phyloP scores from a whole-genome alignment of 345 rosid genomes.

The Ceriops zippeliana region DNA sequence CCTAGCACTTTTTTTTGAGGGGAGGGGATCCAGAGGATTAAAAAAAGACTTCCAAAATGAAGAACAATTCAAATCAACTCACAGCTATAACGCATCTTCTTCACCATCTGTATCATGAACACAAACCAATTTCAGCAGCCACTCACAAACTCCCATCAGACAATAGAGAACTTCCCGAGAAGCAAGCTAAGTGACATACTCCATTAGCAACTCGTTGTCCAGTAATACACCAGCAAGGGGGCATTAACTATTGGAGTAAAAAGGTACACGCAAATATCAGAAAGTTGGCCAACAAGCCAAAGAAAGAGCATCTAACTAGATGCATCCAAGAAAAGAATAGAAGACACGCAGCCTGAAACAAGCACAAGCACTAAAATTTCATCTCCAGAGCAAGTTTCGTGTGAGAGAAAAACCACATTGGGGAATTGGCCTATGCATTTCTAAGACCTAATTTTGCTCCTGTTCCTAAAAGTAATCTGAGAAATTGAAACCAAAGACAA shows the following conservation, averaged over 20 bases:
- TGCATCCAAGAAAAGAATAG: background rate
- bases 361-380: background rate
- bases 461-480: background rate
- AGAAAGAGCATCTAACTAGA: background rate
- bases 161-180: constrained; percentile 4
- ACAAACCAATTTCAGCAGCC: constrained; percentile 35
- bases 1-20: constrained; percentile 12
- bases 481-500: background rate
- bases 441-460: background rate
- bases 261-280: background rate
- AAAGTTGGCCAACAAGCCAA: background rate
- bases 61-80: constrained; percentile 5
- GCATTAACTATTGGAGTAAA: too few relatives aligned
- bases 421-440: background rate
- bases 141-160: constrained; percentile 34
- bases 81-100: constrained; percentile 27
- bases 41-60: constrained; percentile 10
- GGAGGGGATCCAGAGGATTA: background rate
- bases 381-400: background rate
- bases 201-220: constrained; percentile 17
- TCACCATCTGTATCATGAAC: constrained; percentile 19
- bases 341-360: background rate
- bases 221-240: constrained; percentile 11
- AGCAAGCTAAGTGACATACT: constrained; percentile 19
- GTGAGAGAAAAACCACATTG: background rate